Conservation (phyloP, 169 alveolate species). For the Plasmodium gallinaceum region DNA sequence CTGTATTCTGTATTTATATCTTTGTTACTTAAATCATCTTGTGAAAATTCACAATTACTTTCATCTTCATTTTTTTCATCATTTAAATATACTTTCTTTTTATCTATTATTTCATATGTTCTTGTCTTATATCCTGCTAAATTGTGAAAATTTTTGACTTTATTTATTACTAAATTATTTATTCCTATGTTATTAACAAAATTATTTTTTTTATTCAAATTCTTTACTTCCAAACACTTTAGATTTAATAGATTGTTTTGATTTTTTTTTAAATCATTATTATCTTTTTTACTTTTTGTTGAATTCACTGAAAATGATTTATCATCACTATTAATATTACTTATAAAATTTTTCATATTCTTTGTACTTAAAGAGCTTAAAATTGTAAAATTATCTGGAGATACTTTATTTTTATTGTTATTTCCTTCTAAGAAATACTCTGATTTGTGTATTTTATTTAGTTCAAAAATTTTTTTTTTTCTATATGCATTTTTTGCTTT, state of each 20-base stretch:
- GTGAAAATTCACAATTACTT: background rate
- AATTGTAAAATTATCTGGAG: background rate
- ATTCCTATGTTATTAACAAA: conserved; percentile 50
- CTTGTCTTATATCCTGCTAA: conserved; percentile 5
- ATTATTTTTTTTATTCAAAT: conserved; percentile 8
- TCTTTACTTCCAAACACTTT: background rate
- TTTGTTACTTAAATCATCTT: background rate
- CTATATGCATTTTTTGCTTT: conserved; percentile 4
- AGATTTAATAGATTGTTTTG: background rate
- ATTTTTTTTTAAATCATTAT: background rate
- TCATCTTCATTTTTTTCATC: background rate
- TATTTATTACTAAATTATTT: conserved; percentile 74
- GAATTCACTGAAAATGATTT: background rate
- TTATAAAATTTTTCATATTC: background rate
- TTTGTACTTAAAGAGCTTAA: background rate
- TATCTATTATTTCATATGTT: conserved; percentile 1
- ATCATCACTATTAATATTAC: background rate
- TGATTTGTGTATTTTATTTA: conserved; percentile 7
- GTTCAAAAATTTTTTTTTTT: background rate
- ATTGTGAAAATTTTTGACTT: conserved; percentile 27
- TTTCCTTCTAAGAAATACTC: conserved; percentile 6
- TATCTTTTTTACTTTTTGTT: background rate
- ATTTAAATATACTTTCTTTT: background rate
- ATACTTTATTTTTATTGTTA: background rate
- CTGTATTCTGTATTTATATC: background rate